phyloP scores from a whole-genome alignment of 805 yeast species.

The Cyberlindnera bimundalis region DNA sequence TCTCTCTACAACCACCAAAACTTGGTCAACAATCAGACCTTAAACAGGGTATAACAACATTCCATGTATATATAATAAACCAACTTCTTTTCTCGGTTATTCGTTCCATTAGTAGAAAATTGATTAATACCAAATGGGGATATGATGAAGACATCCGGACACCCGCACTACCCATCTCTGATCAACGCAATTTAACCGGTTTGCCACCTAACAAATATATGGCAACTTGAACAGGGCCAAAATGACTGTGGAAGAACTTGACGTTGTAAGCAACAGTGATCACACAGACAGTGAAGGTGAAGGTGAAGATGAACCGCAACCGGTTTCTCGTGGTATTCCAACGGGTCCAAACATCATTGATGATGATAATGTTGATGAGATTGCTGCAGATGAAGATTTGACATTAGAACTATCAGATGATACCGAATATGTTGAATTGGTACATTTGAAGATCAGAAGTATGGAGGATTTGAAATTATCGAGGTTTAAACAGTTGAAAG shows the following conservation, averaged over 20 bases:
- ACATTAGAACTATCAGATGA: constrained; percentile 54
- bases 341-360: constrained; percentile 22
- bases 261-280: constrained; percentile 20
- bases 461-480: constrained; percentile 57
- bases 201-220: neutral
- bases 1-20: no score
- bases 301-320: constrained; percentile 8
- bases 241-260: constrained; percentile 6
- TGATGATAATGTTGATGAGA: constrained; percentile 42
- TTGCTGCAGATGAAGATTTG: constrained; percentile 68
- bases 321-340: constrained; percentile 11
- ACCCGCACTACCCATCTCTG: no score
- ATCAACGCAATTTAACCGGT: no score
- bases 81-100: no score
- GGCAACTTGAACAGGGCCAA: no score
- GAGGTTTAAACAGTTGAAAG: constrained; percentile 54
- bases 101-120: no score
- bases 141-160: no score
- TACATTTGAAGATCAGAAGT: constrained; percentile 65
- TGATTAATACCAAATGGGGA: no score
- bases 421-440: constrained; percentile 55
- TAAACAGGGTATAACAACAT: no score
- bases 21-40: no score
- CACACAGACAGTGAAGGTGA: constrained; percentile 24
- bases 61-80: no score